Evolutionary conservation across 140 eudicot species (phyloP), one percentile per base, ranked within the genome.

Genomic region (Ambrosia hybrid): DNA sequence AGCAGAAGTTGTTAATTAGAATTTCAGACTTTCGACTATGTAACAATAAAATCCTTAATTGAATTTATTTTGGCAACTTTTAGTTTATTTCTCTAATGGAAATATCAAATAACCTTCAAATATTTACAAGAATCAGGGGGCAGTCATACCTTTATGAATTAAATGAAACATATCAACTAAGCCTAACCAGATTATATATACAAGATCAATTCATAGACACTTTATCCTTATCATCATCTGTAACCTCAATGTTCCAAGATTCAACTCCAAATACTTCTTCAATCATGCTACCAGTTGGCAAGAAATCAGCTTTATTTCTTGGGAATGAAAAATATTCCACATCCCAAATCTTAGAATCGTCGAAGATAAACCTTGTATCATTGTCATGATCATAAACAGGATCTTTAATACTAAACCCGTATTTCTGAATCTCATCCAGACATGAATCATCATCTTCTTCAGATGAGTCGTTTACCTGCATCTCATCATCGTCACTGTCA

Each of bases 401-500:
- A 17, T 72, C 33, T 15, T 41, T 49, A 3, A 71, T 30, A 57
- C 73, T 70, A 30, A 66, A 73, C 57, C 71, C 72, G 5, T 76
- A 56, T 5, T 70, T 65, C 63, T 69, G 53, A 36, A 66, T 61
- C 71, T 62, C 82, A 67, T 51, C 78, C 26, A 5, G 65, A 39
- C 46, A 76, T 70, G 34, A 43, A 55, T 79, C 83, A 4, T 85
- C 92, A 77, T 80, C 91, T 16, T 82, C 86, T 3, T 84, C 87
- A 36, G 76, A 70, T 3, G 14, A 26, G 48, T 80, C 84, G 4
- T 73, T 60, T 33, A 66, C 87, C 62, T 80, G 84, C 87, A 90
- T 87, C 76, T 83, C 91, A 65, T 87, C 96, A 67, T 90, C 78
- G 68, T 90, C 96, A 62, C 96, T 90, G 71, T 90, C 94, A 26